Percentiles rank a stretch among this genome's conserved stretches.
Evolutionary conservation across 345 rosid genomes (phyloP).

Genomic region (Euphorbia peplus): DNA sequence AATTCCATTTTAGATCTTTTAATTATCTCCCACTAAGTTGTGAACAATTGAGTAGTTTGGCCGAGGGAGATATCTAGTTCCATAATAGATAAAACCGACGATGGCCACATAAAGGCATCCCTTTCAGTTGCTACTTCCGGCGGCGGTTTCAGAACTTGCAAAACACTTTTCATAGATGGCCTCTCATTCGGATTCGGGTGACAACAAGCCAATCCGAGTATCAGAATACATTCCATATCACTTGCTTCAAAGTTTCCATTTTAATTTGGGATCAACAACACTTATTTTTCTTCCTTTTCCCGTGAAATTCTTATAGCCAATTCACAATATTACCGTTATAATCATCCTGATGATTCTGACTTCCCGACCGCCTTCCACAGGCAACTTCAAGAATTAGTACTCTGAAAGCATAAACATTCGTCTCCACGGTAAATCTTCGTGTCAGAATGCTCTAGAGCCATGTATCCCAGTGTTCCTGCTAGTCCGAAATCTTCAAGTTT

Average conservation of each 20-base stretch:
- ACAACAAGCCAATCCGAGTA: conserved; percentile 76
- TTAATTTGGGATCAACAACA: conserved; percentile 56
- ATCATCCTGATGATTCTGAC: conserved; percentile 26
- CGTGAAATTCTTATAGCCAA: conserved; percentile 59
- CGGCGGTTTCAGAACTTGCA: too few relatives aligned
- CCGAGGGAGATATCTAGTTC: too few relatives aligned
- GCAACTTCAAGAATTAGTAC: conserved; percentile 57
- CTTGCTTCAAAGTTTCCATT: conserved; percentile 26
- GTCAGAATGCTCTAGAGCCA: conserved; percentile 72
- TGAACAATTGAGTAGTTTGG: too few relatives aligned
- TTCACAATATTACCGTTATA: conserved; percentile 55
- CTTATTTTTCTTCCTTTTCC: conserved; percentile 37
- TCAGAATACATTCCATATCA: conserved; percentile 43
- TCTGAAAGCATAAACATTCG: conserved; percentile 68
- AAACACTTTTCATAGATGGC: too few relatives aligned
- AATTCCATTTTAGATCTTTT: too few relatives aligned
- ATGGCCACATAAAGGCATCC: too few relatives aligned
- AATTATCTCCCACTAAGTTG: too few relatives aligned
- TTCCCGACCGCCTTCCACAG: conserved; percentile 52
- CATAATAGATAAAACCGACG: too few relatives aligned
- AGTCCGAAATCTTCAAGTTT: conserved; percentile 74
- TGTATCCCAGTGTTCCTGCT: conserved; percentile 79
- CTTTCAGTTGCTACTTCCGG: too few relatives aligned
- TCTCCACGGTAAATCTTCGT: conserved; percentile 59
- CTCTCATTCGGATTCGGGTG: conserved; percentile 70